Conservation (phyloP, 2,329 filamentous ascomycete species). For the Ustulina deusta region DNA sequence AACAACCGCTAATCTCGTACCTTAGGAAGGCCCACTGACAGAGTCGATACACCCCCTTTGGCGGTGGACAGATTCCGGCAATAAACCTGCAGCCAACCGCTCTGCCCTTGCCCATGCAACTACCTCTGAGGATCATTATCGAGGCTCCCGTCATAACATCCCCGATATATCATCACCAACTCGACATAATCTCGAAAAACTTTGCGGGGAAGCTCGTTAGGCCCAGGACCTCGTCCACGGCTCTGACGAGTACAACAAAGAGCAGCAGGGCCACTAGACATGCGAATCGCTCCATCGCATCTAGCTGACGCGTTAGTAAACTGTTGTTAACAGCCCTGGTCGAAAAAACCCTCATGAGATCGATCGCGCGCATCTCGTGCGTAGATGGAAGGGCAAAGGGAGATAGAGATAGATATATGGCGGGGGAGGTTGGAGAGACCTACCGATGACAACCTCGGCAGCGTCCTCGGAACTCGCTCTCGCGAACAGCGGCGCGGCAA, state of each 20-base stretch:
- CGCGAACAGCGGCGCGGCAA: neutral
- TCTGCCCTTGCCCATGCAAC: neutral
- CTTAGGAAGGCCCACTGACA: neutral
- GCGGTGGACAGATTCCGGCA: neutral
- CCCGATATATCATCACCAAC: neutral
- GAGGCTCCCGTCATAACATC: neutral
- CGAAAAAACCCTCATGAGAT: neutral
- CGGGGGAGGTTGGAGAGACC: neutral
- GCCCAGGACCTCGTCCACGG: neutral
- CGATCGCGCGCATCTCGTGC: neutral
- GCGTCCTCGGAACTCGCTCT: slow-evolving; percentile 1
- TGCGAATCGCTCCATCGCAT: neutral
- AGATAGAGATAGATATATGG: no score
- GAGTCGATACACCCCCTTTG: neutral
- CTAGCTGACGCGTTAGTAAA: neutral
- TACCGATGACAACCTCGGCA: neutral
- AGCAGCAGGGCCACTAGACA: neutral
- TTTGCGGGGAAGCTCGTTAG: neutral
- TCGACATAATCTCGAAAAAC: neutral
- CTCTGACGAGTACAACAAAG: neutral
- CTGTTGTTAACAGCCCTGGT: neutral
- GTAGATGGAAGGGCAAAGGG: neutral
- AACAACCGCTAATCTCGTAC: neutral
- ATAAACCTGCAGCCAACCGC: neutral
- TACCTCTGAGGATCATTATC: neutral